Evolutionary conservation across 2,329 filamentous ascomycete genomes (phyloP), one percentile per base, ranked within the genome.

Genomic region (Fusarium transvaalense): DNA sequence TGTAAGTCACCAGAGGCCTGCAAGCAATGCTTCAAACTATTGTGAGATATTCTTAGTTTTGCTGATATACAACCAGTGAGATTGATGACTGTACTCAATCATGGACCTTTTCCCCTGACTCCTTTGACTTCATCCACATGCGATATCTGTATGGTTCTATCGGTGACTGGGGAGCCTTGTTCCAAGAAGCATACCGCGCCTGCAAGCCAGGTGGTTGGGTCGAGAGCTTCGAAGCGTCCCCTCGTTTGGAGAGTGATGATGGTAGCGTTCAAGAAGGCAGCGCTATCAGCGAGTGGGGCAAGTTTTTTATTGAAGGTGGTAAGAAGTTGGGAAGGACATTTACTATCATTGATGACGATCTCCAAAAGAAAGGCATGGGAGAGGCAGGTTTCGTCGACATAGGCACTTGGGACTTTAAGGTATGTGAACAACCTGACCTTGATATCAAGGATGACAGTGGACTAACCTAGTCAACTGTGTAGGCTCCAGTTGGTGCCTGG

Each of bases 401-500:
- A 13, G 23, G 31, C 5, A 55, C 52, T 13, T 55, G 52, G 52
- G 52, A 55, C 2, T 55, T 37, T 10, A 55, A 55, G 52, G 52
- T 35, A 32, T 13, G 39, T 14, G 17, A n/a, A 45, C 7, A 15
- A 25, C 21, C 10, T 9, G 4, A 5, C 4, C 19, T 27, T 23
- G 6, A n/a, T 3, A 27, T 1, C 14, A 14, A 45, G 25, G 15
- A n/a, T 15, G 3, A 15, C 12, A 3, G 12, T 4, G 27, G 7
- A 27, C 50, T 46, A 29, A 37, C 8, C 13, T 17, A 1, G 10
- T n/a, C 6, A 23, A 17, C 13, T 29, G 3, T 34, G 7, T 38
- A 61, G 57, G 53, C 53, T 7, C 57, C 57, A 1, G 46, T 61
- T 12, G 53, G 57, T 12, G 19, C 23, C 10, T 61, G 57, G 57